phyloP scores from a whole-genome alignment of 495 filamentous ascomycete species.

The Hypoxylon trugodes region DNA sequence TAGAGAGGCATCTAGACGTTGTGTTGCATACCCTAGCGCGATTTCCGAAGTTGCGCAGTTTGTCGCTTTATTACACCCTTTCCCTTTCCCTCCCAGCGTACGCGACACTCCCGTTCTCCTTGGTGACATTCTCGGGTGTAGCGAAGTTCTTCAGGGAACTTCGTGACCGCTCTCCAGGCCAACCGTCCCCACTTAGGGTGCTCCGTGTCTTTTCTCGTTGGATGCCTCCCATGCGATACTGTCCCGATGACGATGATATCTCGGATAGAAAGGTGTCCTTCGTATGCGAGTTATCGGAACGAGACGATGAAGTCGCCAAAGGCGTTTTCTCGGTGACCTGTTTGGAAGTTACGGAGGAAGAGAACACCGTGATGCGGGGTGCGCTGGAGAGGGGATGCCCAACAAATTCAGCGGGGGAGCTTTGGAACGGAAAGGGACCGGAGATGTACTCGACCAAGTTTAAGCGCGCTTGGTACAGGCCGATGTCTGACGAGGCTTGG shows the following conservation, averaged over 20 bases:
- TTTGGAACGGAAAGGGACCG: not conserved
- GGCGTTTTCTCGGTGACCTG: not conserved
- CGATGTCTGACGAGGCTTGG: not conserved
- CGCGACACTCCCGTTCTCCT: not conserved
- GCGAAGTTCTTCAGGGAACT: not conserved
- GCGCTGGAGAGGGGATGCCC: not conserved
- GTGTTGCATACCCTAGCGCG: not conserved
- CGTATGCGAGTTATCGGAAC: not conserved
- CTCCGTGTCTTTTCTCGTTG: not conserved
- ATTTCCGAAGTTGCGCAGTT: not conserved
- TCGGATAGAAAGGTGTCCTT: not conserved
- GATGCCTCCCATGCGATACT: too few relatives aligned
- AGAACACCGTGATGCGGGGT: not conserved
- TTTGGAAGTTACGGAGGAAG: not conserved
- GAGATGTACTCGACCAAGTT: not conserved
- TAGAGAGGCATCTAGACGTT: not conserved
- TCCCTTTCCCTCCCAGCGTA: too few relatives aligned
- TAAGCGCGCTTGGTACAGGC: constrained; percentile 1
- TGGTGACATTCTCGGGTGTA: not conserved
- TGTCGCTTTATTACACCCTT: not conserved
- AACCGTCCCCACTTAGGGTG: not conserved
- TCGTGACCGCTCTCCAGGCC: not conserved
- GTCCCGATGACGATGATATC: not conserved
- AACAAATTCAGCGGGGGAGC: not conserved
- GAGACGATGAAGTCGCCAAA: not conserved